Evolutionary conservation across 2,329 filamentous ascomycete genomes (phyloP).

Genomic region (Fusarium tuaranense): DNA sequence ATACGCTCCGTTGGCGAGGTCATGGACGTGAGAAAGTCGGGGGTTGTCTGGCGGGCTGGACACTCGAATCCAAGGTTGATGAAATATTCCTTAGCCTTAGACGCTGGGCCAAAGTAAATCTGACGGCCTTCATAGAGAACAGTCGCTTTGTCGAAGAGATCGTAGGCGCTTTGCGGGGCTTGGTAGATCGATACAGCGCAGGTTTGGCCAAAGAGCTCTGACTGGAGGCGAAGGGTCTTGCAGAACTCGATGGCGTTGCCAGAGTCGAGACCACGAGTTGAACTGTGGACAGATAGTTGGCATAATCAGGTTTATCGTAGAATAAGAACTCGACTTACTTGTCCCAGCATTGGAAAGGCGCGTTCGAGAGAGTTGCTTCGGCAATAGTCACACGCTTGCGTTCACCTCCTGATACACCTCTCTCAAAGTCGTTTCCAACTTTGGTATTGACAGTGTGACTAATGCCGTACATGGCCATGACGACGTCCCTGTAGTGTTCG

Average conservation of each 20-base stretch:
- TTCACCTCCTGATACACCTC: constrained; percentile 64
- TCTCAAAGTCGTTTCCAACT: constrained; percentile 76
- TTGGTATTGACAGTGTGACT: constrained; percentile 74
- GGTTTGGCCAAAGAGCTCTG: constrained; percentile 67
- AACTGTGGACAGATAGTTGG: background rate
- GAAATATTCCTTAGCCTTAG: constrained; percentile 39
- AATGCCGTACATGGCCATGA: constrained; percentile 78
- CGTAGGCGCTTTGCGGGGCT: constrained; percentile 55
- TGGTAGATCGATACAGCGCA: constrained; percentile 74
- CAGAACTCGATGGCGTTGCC: constrained; percentile 74
- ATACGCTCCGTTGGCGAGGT: constrained; percentile 51
- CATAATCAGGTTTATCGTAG: background rate
- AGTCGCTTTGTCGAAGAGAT: constrained; percentile 73
- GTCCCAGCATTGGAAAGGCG: constrained; percentile 75
- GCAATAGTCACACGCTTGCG: constrained; percentile 53
- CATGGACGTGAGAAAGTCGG: constrained; percentile 74
- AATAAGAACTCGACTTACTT: constrained; percentile 51
- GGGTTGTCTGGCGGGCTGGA: constrained; percentile 67
- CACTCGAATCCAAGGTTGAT: constrained; percentile 66
- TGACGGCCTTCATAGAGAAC: constrained; percentile 76
- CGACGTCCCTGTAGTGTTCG: constrained; percentile 72
- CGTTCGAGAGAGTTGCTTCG: constrained; percentile 46
- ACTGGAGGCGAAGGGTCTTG: constrained; percentile 67
- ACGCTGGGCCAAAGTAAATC: constrained; percentile 57
- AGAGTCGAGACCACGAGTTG: constrained; percentile 70